phyloP scores from a whole-genome alignment of 2,329 filamentous ascomycete genomes.

The Penicillium expansum region DNA sequence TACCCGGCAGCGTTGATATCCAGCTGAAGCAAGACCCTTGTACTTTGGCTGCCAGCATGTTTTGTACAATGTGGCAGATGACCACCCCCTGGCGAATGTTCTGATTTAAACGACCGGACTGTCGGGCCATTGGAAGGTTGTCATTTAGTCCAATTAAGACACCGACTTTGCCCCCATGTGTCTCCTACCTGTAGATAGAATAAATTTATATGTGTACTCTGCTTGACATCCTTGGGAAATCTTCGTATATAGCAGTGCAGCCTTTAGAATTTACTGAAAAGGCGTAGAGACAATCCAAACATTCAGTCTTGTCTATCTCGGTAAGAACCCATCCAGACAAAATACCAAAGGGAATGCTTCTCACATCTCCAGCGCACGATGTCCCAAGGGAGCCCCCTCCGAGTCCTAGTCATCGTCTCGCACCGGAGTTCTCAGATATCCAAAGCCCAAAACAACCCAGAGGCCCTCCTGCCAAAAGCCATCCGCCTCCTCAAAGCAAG shows the following conservation, averaged over 20 bases:
- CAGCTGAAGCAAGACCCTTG: conserved; percentile 1
- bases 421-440: conserved; percentile 19
- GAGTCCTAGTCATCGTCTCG: conserved; percentile 26
- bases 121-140: conserved; percentile 9
- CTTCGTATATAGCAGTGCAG: not conserved
- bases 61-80: not conserved
- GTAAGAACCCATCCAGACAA: not conserved
- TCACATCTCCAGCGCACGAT: conserved; percentile 7
- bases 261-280: not conserved
- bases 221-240: not conserved
- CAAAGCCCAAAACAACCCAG: conserved; percentile 18
- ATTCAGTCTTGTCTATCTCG: not conserved
- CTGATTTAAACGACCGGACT: not conserved
- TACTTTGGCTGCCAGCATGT: not conserved
- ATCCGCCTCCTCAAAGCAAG: conserved; percentile 18
- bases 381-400: conserved; percentile 16
- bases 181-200: not conserved
- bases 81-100: not conserved
- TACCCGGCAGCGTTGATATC: conserved; percentile 4
- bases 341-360: not conserved
- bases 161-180: conserved; percentile 2
- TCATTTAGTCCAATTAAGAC: conserved; percentile 1
- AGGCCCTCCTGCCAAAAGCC: conserved; percentile 21
- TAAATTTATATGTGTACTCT: too few species aligned
- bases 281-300: not conserved